phyloP scores from a whole-genome alignment of 129 eudicot genomes.

The Gnaphalium uliginosum region DNA sequence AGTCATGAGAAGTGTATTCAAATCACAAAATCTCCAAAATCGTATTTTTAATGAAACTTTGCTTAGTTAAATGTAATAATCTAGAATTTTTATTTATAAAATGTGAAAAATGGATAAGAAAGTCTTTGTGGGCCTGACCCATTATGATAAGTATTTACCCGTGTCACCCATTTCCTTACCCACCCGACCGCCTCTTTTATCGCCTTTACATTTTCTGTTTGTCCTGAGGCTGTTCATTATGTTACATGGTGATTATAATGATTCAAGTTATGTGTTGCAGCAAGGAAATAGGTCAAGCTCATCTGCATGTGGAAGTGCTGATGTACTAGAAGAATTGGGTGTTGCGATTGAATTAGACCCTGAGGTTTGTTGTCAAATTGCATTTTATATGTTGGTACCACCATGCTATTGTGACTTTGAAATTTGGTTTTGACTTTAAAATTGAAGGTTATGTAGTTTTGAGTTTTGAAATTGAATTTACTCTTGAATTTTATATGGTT shows the following conservation, averaged over 20 bases:
- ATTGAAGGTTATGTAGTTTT: not conserved
- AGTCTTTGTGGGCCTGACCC: too few relatives aligned
- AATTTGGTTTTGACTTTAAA: conserved; percentile 21
- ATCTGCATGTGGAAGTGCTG: conserved; percentile 97
- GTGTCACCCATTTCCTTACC: not conserved
- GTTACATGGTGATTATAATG: conserved; percentile 19
- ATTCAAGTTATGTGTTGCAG: conserved; percentile 43
- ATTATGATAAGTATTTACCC: not conserved
- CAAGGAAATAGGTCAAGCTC: conserved; percentile 96
- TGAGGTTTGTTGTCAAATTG: conserved; percentile 48
- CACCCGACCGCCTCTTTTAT: not conserved
- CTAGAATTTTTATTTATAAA: too few relatives aligned
- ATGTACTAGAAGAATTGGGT: conserved; percentile 87
- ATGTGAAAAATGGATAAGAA: too few relatives aligned
- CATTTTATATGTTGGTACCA: not conserved
- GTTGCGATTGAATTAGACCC: conserved; percentile 75
- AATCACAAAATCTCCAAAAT: too few relatives aligned
- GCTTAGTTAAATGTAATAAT: too few relatives aligned
- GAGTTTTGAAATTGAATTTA: too few relatives aligned
- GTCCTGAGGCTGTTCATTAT: conserved; percentile 10
- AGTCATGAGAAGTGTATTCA: not conserved
- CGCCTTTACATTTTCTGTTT: not conserved
- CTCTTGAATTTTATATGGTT: too few relatives aligned
- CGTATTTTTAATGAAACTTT: too few relatives aligned
- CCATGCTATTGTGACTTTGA: conserved; percentile 13